Conservation (phyloP, 2,329 filamentous ascomycete species). For the Huntiella bhutanensis region DNA sequence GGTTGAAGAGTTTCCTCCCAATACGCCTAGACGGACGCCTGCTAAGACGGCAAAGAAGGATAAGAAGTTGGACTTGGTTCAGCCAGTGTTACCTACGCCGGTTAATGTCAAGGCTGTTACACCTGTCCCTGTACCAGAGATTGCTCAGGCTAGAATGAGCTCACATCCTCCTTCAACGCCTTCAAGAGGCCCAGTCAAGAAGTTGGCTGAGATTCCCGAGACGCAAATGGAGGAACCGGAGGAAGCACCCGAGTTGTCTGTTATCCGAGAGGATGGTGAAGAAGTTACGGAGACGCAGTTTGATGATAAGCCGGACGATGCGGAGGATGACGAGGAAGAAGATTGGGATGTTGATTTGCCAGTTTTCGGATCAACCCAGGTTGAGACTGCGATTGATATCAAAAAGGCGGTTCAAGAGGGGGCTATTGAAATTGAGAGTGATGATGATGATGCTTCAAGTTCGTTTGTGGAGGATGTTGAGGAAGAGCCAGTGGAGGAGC, state of each 20-base stretch:
- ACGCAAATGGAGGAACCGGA: background rate
- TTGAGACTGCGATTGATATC: constrained; percentile 1
- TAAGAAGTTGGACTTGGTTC: background rate
- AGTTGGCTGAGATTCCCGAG: background rate
- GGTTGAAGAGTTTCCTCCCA: background rate
- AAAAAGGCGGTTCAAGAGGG: background rate
- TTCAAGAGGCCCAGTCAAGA: background rate
- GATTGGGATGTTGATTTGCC: constrained; percentile 10
- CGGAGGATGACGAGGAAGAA: constrained; percentile 4
- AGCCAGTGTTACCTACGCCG: background rate
- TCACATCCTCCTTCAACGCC: background rate
- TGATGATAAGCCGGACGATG: background rate
- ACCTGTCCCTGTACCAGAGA: background rate
- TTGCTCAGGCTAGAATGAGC: background rate
- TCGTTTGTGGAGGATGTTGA: background rate
- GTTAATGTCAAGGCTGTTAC: background rate
- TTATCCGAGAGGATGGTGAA: background rate
- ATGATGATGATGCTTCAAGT: background rate
- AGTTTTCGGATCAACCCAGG: constrained; percentile 8
- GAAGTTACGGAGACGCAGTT: background rate
- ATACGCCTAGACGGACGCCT: background rate
- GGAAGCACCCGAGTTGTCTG: background rate
- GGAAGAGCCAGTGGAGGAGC: background rate
- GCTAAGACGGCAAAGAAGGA: background rate
- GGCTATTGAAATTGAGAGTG: background rate